Evolutionary conservation across 306 rosid species (phyloP).

Genomic region (Cucurbita maxima): DNA sequence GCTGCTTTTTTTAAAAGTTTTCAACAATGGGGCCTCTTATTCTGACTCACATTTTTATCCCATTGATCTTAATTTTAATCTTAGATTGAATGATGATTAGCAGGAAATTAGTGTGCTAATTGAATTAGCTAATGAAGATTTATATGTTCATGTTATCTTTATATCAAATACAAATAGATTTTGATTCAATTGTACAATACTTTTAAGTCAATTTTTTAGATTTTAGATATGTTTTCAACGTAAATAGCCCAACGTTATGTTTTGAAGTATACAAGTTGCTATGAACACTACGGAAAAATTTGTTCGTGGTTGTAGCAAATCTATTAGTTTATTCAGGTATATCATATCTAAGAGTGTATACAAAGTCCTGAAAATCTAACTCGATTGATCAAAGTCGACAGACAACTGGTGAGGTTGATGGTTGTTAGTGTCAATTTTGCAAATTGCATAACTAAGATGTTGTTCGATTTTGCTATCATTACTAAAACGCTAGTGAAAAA

Average conservation of each 20-base stretch:
- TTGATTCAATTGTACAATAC: background rate
- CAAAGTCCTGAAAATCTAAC: too few species aligned
- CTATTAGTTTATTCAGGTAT: too few species aligned
- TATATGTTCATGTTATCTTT: background rate
- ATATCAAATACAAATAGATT: background rate
- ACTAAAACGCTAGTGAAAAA: too few species aligned
- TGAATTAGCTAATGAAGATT: background rate
- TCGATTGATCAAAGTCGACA: too few species aligned
- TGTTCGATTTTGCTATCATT: too few species aligned
- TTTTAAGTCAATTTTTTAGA: background rate
- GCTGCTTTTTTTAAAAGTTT: background rate
- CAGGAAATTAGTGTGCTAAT: background rate
- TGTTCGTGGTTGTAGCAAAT: too few species aligned
- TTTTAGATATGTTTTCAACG: background rate
- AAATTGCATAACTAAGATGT: too few species aligned
- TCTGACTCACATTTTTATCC: background rate
- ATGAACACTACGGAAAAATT: too few species aligned
- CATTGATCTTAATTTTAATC: background rate
- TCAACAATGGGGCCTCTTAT: background rate
- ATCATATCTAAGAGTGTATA: too few species aligned
- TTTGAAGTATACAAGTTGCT: too few species aligned
- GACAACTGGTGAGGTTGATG: too few species aligned
- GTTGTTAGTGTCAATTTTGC: too few species aligned
- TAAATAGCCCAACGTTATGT: background rate
- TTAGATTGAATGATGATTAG: background rate